Conservation (phyloP, 225 moss, liverwort and hornwort genomes). For the Polytrichum formosum region DNA sequence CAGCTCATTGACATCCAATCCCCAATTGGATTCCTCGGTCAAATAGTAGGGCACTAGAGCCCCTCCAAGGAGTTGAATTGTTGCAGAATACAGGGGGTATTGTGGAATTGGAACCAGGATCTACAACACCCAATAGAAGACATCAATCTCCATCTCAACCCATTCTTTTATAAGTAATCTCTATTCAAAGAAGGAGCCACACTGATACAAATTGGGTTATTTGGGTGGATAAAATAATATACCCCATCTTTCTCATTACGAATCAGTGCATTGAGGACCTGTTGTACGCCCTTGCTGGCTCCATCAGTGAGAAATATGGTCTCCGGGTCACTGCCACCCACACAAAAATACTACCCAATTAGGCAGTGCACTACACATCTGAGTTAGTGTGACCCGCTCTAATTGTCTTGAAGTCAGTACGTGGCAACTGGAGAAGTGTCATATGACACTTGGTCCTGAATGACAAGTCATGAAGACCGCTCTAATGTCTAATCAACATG, state of each 20-base stretch:
- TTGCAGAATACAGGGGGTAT: conserved; percentile 52
- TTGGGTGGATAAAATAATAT: not conserved
- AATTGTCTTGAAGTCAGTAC: too few species aligned
- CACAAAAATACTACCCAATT: not conserved
- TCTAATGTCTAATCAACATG: too few species aligned
- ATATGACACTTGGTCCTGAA: too few species aligned
- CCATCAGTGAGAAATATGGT: conserved; percentile 93
- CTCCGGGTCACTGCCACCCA: conserved; percentile 66
- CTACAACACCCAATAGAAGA: conserved; percentile 16
- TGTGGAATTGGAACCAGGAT: conserved; percentile 51
- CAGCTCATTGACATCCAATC: conserved; percentile 30
- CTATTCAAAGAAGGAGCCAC: too few species aligned
- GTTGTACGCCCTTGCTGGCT: conserved; percentile 91
- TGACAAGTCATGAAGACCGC: too few species aligned
- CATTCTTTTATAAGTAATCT: too few species aligned
- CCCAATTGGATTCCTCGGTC: conserved; percentile 43
- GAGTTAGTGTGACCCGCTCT: not conserved
- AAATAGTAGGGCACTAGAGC: conserved; percentile 49
- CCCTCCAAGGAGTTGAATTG: conserved; percentile 48
- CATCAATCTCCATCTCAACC: conserved; percentile 59
- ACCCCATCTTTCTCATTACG: conserved; percentile 86
- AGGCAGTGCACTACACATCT: not conserved
- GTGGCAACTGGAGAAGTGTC: not conserved
- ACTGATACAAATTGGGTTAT: too few species aligned
- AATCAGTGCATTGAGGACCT: conserved; percentile 85